These are phyloP conservation scores for Venturia effusa DNA, from an alignment of 2,329 filamentous ascomycete genomes.

Conservation along the genomic window DNA sequence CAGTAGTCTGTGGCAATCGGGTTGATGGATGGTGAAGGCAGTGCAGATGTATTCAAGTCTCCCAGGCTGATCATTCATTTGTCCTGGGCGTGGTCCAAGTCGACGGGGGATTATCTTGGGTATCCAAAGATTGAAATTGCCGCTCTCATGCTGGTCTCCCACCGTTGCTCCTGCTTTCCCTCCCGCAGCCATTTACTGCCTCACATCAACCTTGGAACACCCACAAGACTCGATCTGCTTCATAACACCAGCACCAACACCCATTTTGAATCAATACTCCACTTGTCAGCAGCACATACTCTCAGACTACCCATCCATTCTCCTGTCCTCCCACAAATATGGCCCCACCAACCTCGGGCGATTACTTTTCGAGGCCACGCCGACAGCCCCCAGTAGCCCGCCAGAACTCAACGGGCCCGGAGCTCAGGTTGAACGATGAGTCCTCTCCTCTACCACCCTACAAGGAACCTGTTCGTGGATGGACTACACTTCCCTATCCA, in stretches of 20 bases:
- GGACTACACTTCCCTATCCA: neutral
- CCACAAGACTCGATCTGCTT: neutral
- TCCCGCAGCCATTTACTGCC: no score
- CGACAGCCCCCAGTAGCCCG: neutral
- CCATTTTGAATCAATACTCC: neutral
- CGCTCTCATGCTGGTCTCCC: neutral
- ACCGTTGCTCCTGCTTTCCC: neutral
- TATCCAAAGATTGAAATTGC: neutral
- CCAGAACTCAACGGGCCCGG: neutral
- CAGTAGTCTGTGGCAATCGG: no score
- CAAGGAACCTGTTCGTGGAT: neutral
- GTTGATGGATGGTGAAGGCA: no score
- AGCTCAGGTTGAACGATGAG: neutral
- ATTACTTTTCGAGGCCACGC: neutral
- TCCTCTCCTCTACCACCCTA: neutral
- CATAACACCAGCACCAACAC: neutral
- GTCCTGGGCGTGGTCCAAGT: neutral
- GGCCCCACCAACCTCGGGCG: neutral
- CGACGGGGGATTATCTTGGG: neutral
- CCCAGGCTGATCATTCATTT: neutral
- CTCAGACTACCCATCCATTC: neutral
- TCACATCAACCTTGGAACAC: no score
- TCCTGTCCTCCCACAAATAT: neutral
- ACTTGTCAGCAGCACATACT: neutral
- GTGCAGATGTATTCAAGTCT: no score